Evolutionary conservation across 495 filamentous ascomycete species (phyloP).

Genomic region (Penicillium mononematosum): DNA sequence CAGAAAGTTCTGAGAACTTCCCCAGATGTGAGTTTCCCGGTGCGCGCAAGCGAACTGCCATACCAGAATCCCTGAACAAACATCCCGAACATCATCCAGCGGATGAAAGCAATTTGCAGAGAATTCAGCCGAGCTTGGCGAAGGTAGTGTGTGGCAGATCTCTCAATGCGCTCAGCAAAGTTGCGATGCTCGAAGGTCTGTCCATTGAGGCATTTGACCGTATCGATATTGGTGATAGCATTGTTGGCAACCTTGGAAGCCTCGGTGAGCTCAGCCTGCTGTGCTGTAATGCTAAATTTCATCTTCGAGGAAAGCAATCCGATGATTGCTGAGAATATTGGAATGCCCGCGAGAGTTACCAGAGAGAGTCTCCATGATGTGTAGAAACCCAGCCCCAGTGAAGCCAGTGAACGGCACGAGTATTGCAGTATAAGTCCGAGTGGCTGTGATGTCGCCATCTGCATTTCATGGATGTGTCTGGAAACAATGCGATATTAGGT

Average conservation of each 20-base stretch:
- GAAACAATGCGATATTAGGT: constrained; percentile 3
- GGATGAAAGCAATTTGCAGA: constrained; percentile 67
- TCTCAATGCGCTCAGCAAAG: constrained; percentile 57
- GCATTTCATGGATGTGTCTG: constrained; percentile 81
- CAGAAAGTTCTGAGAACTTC: constrained; percentile 83
- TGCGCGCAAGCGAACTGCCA: constrained; percentile 63
- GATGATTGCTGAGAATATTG: constrained; percentile 62
- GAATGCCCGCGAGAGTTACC: constrained; percentile 74
- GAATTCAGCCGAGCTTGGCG: constrained; percentile 66
- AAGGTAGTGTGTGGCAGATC: constrained; percentile 63
- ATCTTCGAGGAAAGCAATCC: constrained; percentile 58
- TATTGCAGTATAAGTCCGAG: constrained; percentile 68
- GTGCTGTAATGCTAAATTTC: constrained; percentile 62
- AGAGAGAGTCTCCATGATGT: constrained; percentile 83
- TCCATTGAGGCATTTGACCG: constrained; percentile 85
- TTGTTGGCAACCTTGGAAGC: constrained; percentile 72
- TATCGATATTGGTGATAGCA: constrained; percentile 72
- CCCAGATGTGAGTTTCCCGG: constrained; percentile 57
- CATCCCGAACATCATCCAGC: constrained; percentile 71
- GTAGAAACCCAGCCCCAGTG: constrained; percentile 68
- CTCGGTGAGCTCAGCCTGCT: constrained; percentile 63
- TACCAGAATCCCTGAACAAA: constrained; percentile 95
- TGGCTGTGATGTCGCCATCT: constrained; percentile 73
- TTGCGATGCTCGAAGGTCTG: constrained; percentile 65
- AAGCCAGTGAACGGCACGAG: constrained; percentile 56